Conservation (phyloP, 441 rosid genomes). For the Melastoma candidum region DNA sequence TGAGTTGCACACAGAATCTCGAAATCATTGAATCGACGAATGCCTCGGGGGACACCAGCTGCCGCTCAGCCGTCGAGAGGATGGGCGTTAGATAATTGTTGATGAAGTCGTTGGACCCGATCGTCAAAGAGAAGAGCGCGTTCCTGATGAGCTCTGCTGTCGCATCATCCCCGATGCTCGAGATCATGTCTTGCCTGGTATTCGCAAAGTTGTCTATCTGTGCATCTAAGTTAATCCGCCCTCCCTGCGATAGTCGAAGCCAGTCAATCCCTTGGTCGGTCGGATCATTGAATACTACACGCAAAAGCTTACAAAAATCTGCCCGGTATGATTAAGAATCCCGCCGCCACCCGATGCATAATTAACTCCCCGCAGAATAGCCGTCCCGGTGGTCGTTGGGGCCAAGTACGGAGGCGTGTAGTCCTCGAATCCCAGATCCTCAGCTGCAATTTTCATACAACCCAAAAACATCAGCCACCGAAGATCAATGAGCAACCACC, state of each 20-base stretch:
- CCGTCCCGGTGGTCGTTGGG: constrained; percentile 50
- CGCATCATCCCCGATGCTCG: constrained; percentile 32
- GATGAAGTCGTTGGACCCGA: constrained; percentile 69
- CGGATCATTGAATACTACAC: neutral
- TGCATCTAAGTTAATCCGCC: constrained; percentile 54
- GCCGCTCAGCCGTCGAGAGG: constrained; percentile 28
- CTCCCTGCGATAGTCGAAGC: constrained; percentile 27
- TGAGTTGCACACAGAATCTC: constrained; percentile 48
- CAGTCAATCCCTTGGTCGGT: too few species aligned
- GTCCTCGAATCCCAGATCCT: constrained; percentile 36
- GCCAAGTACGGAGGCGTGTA: constrained; percentile 66
- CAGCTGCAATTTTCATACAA: constrained; percentile 22
- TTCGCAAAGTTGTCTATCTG: constrained; percentile 65
- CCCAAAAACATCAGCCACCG: neutral
- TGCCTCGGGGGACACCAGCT: constrained; percentile 26
- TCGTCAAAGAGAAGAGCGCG: constrained; percentile 46
- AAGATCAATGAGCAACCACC: neutral
- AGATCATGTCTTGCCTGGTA: constrained; percentile 49
- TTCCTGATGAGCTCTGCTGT: constrained; percentile 25
- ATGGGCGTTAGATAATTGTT: constrained; percentile 55
- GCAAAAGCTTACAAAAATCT: constrained; percentile 47
- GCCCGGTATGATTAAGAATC: constrained; percentile 52
- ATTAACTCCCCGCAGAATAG: constrained; percentile 48
- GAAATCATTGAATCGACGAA: constrained; percentile 45
- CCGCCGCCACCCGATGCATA: constrained; percentile 84